These are phyloP conservation scores for Simplicillium sp. DNA, from an alignment of 2,329 filamentous ascomycete species.

Conservation along the genomic window DNA sequence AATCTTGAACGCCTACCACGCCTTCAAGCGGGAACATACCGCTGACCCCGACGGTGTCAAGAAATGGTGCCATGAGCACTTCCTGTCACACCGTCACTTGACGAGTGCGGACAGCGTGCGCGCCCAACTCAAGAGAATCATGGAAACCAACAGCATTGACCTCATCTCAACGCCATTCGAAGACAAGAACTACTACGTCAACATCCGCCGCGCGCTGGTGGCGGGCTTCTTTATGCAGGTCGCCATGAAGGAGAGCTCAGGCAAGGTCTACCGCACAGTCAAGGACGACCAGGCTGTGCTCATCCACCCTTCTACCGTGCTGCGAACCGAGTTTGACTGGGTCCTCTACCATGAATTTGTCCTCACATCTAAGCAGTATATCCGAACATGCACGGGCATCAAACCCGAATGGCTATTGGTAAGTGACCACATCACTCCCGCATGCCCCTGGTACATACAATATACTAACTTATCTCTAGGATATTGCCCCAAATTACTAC, in stretches of 20 bases:
- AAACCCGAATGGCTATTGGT: conserved; percentile 91
- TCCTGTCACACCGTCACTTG: conserved; percentile 79
- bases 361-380: conserved; percentile 95
- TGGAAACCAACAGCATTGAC: conserved; percentile 84
- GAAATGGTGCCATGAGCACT: conserved; percentile 96
- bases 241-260: conserved; percentile 80
- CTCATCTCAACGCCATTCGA: conserved; percentile 84
- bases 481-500: conserved; percentile 91
- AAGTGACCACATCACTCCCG: conserved; percentile 22
- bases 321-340: conserved; percentile 87
- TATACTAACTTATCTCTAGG: conserved; percentile 35
- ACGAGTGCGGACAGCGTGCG: conserved; percentile 93
- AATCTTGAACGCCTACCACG: conserved; percentile 94
- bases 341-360: conserved; percentile 98
- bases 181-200: conserved; percentile 96
- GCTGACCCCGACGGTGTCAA: conserved; percentile 59
- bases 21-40: conserved; percentile 68
- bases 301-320: conserved; percentile 85
- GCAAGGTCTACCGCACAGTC: conserved; percentile 89
- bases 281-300: conserved; percentile 94
- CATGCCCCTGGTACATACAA: conserved; percentile 43
- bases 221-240: conserved; percentile 99
- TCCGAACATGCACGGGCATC: conserved; percentile 84
- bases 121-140: conserved; percentile 83
- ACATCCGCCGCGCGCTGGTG: conserved; percentile 86